A percentile compares a stretch with the other conserved stretches of the same genome.
Conservation (phyloP, 2,329 filamentous ascomycete genomes). For the Fusarium sp. region DNA sequence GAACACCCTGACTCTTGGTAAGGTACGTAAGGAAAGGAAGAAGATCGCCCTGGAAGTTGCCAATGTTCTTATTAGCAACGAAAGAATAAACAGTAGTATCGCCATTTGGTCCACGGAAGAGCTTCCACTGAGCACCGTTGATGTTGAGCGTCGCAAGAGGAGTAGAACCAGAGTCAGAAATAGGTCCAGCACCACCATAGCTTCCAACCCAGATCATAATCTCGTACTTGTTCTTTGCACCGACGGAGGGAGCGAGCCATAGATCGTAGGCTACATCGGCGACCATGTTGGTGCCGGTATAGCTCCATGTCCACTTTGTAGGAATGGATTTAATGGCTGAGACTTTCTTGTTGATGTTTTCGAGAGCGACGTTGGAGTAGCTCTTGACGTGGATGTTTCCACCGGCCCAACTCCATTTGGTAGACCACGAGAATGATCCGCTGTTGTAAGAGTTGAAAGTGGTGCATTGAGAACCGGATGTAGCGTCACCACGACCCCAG, state of each 20-base stretch:
- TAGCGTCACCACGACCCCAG: slow-evolving; percentile 57
- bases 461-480: slow-evolving; percentile 58
- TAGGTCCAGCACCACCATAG: slow-evolving; percentile 70
- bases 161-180: slow-evolving; percentile 46
- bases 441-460: slow-evolving; percentile 52
- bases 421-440: slow-evolving; percentile 56
- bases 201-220: slow-evolving; percentile 75
- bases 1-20: slow-evolving; percentile 57
- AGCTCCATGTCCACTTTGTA: slow-evolving; percentile 51
- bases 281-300: slow-evolving; percentile 53
- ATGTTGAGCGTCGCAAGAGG: slow-evolving; percentile 60
- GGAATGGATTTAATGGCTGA: slow-evolving; percentile 53
- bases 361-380: slow-evolving; percentile 58
- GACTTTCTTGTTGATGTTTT: slow-evolving; percentile 53
- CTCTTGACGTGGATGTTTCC: slow-evolving; percentile 57
- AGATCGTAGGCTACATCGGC: slow-evolving; percentile 72
- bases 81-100: slow-evolving; percentile 71
- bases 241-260: slow-evolving; percentile 64
- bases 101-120: slow-evolving; percentile 72
- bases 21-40: slow-evolving; percentile 70
- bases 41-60: slow-evolving; percentile 68
- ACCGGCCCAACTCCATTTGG: slow-evolving; percentile 57
- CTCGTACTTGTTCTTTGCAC: slow-evolving; percentile 64
- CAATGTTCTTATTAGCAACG: slow-evolving; percentile 56
- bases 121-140: slow-evolving; percentile 65